Percentiles rank a stretch among this genome's conserved stretches.
These are phyloP conservation scores for Leishmania tropica DNA, from an alignment of 208 protist genomes.

Conservation along the genomic window DNA sequence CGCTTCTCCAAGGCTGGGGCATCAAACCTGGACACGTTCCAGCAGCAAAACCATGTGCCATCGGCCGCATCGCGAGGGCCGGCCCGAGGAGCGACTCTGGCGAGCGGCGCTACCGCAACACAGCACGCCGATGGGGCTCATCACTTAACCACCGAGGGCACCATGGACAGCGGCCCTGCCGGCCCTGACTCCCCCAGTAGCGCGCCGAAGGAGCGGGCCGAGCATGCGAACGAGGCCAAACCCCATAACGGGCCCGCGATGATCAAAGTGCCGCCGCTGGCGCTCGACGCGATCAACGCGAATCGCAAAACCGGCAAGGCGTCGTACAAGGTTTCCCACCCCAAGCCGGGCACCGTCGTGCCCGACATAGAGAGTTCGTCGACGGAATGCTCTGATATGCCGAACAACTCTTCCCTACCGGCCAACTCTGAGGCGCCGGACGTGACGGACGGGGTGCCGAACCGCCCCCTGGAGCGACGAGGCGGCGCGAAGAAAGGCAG, in stretches of 20 bases:
- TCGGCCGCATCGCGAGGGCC: background rate
- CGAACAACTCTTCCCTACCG: background rate
- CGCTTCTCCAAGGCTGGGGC: no score
- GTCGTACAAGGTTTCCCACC: slow-evolving; percentile 6
- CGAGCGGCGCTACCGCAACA: background rate
- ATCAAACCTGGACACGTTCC: background rate
- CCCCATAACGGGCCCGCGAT: slow-evolving; percentile 9
- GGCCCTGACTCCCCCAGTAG: slow-evolving; percentile 20
- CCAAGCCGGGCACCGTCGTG: background rate
- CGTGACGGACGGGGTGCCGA: slow-evolving; percentile 24
- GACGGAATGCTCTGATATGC: slow-evolving; percentile 6
- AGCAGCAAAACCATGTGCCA: slow-evolving; percentile 1
- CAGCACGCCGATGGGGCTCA: slow-evolving; percentile 14
- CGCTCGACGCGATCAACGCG: slow-evolving; percentile 22
- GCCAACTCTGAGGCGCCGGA: slow-evolving; percentile 4
- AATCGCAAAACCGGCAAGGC: slow-evolving; percentile 14
- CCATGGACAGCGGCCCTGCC: background rate
- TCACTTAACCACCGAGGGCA: slow-evolving; percentile 8
- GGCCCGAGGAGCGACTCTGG: background rate
- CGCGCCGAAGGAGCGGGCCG: slow-evolving; percentile 30
- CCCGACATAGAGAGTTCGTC: no score
- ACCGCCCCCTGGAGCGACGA: background rate
- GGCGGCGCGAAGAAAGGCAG: no score
- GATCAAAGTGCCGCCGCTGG: slow-evolving; percentile 29
- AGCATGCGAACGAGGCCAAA: slow-evolving; percentile 18